phyloP scores from a whole-genome alignment of 257 asterid species.

The Coffea eugenioides region DNA sequence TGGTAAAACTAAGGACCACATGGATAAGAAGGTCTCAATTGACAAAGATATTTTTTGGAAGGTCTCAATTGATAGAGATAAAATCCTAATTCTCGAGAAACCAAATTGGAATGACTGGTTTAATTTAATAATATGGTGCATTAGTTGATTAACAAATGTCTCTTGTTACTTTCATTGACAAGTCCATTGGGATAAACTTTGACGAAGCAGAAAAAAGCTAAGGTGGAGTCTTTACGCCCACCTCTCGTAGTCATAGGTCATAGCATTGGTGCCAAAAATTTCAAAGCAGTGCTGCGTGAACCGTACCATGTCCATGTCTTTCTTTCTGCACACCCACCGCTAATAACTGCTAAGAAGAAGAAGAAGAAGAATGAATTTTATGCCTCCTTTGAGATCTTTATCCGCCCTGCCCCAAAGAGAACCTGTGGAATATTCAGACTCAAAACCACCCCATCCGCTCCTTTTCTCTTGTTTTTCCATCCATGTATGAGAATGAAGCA shows the following conservation, averaged over 20 bases:
- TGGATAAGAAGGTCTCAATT: neutral
- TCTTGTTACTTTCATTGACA: neutral
- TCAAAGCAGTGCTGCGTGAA: constrained; percentile 22
- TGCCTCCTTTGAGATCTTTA: too few relatives aligned
- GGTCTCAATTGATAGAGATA: neutral
- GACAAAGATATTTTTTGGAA: neutral
- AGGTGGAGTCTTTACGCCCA: constrained; percentile 32
- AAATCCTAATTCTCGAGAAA: neutral
- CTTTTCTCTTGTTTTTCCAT: too few relatives aligned
- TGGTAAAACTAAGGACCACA: too few relatives aligned
- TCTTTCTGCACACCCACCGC: too few relatives aligned
- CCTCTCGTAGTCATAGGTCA: constrained; percentile 5
- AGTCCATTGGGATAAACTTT: neutral
- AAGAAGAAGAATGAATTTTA: too few relatives aligned
- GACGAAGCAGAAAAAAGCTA: constrained; percentile 1
- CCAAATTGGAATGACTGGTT: neutral
- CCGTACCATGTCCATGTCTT: too few relatives aligned
- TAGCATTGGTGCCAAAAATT: neutral
- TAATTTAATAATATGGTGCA: neutral
- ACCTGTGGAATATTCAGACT: too few relatives aligned
- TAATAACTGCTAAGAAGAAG: too few relatives aligned
- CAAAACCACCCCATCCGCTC: too few relatives aligned
- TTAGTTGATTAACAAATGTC: neutral
- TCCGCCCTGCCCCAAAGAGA: too few relatives aligned
- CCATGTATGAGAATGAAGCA: too few relatives aligned